Evolutionary conservation across 805 yeast genomes (phyloP).

Genomic region (Maudiozyma serrabonitensis): DNA sequence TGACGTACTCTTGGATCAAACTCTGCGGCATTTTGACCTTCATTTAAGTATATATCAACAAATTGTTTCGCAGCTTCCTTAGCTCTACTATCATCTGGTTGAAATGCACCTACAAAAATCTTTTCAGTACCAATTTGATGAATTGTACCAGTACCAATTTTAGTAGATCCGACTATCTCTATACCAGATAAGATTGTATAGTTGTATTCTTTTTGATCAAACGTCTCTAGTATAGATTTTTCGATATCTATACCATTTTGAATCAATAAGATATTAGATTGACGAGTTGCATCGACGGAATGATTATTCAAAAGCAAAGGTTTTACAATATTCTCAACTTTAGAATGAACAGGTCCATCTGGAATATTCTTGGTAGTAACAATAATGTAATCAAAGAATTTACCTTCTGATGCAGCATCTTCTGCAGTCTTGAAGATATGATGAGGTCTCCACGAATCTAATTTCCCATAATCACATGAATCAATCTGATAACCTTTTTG

Average conservation of each 20-base stretch:
- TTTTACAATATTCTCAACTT: slow-evolving; percentile 41
- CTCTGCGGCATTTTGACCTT: slow-evolving; percentile 31
- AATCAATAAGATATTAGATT: slow-evolving; percentile 43
- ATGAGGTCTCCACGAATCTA: slow-evolving; percentile 49
- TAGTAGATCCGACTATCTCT: slow-evolving; percentile 52
- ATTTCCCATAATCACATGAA: slow-evolving; percentile 52
- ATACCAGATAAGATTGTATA: slow-evolving; percentile 46
- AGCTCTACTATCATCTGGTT: slow-evolving; percentile 28
- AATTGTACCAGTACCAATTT: slow-evolving; percentile 36
- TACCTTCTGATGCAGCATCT: slow-evolving; percentile 35
- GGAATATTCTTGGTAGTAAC: slow-evolving; percentile 63
- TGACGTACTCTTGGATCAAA: slow-evolving; percentile 38
- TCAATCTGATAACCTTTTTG: slow-evolving; percentile 49
- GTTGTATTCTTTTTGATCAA: slow-evolving; percentile 28
- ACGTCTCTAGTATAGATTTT: slow-evolving; percentile 41
- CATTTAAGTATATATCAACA: slow-evolving; percentile 36
- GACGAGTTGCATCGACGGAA: slow-evolving; percentile 7
- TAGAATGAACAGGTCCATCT: slow-evolving; percentile 37
- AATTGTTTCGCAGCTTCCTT: slow-evolving; percentile 29
- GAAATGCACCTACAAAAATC: slow-evolving; percentile 44
- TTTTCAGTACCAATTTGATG: slow-evolving; percentile 43
- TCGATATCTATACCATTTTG: slow-evolving; percentile 66
- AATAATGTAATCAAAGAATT: slow-evolving; percentile 46
- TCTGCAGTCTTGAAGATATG: slow-evolving; percentile 37
- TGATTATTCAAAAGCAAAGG: slow-evolving; percentile 38